Evolutionary conservation across 331 rosid species (phyloP).

Genomic region (Malus hybrid): DNA sequence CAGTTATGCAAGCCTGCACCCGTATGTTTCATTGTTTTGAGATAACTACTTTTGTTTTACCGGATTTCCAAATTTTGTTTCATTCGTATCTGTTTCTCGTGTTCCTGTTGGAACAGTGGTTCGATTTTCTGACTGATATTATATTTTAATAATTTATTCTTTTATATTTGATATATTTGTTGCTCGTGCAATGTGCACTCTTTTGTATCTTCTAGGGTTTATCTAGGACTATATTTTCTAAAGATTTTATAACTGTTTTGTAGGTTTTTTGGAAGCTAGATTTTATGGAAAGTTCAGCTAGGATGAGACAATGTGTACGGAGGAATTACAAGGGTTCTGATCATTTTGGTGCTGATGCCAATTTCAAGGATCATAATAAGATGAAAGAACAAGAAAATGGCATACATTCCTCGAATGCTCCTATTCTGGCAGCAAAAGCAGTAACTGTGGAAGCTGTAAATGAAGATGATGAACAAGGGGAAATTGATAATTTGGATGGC

Average conservation of each 20-base stretch:
- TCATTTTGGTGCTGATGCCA: constrained; percentile 88
- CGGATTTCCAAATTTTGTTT: constrained; percentile 10
- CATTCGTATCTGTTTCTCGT: constrained; percentile 12
- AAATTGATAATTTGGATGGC: constrained; percentile 50
- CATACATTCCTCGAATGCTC: constrained; percentile 50
- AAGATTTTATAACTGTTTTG: not conserved
- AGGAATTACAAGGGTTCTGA: constrained; percentile 81
- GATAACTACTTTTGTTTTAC: constrained; percentile 1
- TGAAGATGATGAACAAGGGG: constrained; percentile 63
- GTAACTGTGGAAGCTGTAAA: constrained; percentile 57
- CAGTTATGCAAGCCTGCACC: constrained; percentile 57
- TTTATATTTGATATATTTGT: not conserved
- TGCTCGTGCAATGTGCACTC: constrained; percentile 1
- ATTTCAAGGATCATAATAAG: constrained; percentile 53
- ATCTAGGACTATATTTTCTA: not conserved
- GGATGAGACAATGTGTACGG: constrained; percentile 83
- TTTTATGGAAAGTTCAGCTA: constrained; percentile 83
- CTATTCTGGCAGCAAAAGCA: constrained; percentile 71
- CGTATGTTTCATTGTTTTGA: constrained; percentile 39
- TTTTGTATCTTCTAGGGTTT: constrained; percentile 2
- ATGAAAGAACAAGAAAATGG: constrained; percentile 33
- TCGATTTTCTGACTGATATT: not conserved
- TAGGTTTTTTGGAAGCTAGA: constrained; percentile 98
- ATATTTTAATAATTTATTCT: not conserved
- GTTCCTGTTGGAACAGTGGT: not conserved